Conservation (phyloP, 1,139 yeast species). For the Ogataea hybrid region DNA sequence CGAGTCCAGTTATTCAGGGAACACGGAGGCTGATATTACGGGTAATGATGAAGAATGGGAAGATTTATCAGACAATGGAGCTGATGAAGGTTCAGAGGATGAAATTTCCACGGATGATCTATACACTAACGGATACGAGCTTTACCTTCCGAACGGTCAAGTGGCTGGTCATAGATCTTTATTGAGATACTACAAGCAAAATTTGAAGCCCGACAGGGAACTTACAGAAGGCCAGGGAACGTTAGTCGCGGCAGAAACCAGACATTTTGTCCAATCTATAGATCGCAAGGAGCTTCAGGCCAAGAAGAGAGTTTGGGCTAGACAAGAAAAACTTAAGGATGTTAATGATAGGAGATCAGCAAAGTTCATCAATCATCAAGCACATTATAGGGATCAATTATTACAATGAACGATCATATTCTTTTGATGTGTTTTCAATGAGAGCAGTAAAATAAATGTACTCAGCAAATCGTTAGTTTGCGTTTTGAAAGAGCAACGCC, state of each 20-base stretch:
- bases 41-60: slow-evolving; percentile 36
- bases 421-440: no score
- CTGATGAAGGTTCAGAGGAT: slow-evolving; percentile 40
- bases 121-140: slow-evolving; percentile 65
- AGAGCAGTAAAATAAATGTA: no score
- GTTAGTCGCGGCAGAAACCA: slow-evolving; percentile 86
- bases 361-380: slow-evolving; percentile 83
- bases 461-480: no score
- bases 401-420: slow-evolving; percentile 52
- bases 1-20: slow-evolving; percentile 53
- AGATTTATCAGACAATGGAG: slow-evolving; percentile 45
- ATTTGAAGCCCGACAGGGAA: slow-evolving; percentile 69
- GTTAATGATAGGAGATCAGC: slow-evolving; percentile 74
- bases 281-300: slow-evolving; percentile 51
- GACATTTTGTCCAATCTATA: slow-evolving; percentile 61
- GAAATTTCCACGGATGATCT: slow-evolving; percentile 42
- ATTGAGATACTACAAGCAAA: slow-evolving; percentile 83
- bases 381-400: slow-evolving; percentile 87
- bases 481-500: no score
- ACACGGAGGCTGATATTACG: slow-evolving; percentile 31
- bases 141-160: slow-evolving; percentile 82
- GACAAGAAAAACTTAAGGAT: slow-evolving; percentile 65
- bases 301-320: slow-evolving; percentile 77
- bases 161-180: slow-evolving; percentile 89
- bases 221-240: slow-evolving; percentile 92